Percentiles rank a stretch among this genome's conserved stretches.
Conservation (phyloP, 352 stramenopile species). For the Phytophthora podocarpi region DNA sequence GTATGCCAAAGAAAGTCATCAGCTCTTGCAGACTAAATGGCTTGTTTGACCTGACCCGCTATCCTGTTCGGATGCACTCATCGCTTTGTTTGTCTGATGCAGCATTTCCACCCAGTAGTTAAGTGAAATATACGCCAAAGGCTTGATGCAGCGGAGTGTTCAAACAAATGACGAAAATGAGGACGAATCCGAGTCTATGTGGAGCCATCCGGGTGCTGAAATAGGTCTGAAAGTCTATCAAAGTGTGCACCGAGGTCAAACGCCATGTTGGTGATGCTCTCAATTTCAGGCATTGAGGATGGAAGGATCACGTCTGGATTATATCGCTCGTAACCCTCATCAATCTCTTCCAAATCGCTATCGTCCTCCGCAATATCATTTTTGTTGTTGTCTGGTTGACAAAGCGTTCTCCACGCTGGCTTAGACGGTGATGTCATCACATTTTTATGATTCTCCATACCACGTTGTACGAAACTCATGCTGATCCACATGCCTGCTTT, state of each 20-base stretch:
- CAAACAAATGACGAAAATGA: slow-evolving; percentile 15
- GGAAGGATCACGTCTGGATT: neutral
- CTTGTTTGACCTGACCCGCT: neutral
- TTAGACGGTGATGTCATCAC: slow-evolving; percentile 7
- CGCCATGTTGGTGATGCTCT: slow-evolving; percentile 18
- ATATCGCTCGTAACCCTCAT: slow-evolving; percentile 1
- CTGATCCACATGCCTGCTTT: neutral
- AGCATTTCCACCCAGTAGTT: slow-evolving; percentile 37
- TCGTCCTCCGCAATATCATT: neutral
- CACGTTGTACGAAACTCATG: neutral
- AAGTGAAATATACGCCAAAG: slow-evolving; percentile 34
- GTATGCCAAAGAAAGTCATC: slow-evolving; percentile 39
- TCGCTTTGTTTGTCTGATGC: slow-evolving; percentile 22
- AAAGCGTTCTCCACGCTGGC: slow-evolving; percentile 5
- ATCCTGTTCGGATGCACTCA: neutral
- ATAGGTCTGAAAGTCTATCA: slow-evolving; percentile 1
- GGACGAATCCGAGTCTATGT: slow-evolving; percentile 10
- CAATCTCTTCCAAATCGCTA: slow-evolving; percentile 12
- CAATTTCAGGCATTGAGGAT: neutral
- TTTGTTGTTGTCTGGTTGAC: slow-evolving; percentile 3
- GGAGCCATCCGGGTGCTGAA: neutral
- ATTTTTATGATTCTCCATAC: slow-evolving; percentile 18
- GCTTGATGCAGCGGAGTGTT: slow-evolving; percentile 29
- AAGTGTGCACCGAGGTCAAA: slow-evolving; percentile 11
- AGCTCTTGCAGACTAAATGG: slow-evolving; percentile 32